Conservation (phyloP, 306 rosid genomes). For the Dryas alaskensis region DNA sequence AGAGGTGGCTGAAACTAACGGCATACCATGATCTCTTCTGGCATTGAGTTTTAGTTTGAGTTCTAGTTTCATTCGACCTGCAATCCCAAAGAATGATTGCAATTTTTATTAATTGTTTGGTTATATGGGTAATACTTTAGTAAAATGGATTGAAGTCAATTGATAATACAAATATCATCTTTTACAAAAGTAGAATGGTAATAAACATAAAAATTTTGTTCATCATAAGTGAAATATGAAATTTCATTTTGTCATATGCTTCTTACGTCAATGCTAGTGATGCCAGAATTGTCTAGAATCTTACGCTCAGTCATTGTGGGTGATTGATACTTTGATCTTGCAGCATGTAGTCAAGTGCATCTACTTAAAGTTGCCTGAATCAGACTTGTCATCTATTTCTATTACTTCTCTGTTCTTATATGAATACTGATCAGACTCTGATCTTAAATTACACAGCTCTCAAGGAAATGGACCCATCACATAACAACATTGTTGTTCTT, state of each 20-base stretch:
- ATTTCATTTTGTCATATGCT: background rate
- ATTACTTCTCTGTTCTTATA: background rate
- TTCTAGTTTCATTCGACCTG: background rate
- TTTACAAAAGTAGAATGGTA: background rate
- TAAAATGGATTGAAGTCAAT: background rate
- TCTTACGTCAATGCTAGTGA: background rate
- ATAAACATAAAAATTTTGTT: background rate
- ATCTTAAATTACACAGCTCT: slow-evolving; percentile 52
- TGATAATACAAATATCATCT: background rate
- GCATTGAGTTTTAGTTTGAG: background rate
- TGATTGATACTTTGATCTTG: background rate
- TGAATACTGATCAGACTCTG: background rate
- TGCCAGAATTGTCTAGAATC: background rate
- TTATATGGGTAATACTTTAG: background rate
- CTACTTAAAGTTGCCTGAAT: slow-evolving; percentile 12
- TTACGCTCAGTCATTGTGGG: background rate
- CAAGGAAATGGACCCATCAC: slow-evolving; percentile 83
- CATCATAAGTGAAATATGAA: background rate
- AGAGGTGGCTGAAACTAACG: background rate
- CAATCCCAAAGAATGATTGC: background rate
- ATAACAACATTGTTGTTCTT: slow-evolving; percentile 80
- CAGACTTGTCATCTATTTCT: background rate
- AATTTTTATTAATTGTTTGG: background rate
- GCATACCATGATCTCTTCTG: background rate
- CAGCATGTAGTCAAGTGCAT: background rate